Base-by-base conservation (phyloP, 768 basidiomycete genomes). In the Mycena metata region DNA sequence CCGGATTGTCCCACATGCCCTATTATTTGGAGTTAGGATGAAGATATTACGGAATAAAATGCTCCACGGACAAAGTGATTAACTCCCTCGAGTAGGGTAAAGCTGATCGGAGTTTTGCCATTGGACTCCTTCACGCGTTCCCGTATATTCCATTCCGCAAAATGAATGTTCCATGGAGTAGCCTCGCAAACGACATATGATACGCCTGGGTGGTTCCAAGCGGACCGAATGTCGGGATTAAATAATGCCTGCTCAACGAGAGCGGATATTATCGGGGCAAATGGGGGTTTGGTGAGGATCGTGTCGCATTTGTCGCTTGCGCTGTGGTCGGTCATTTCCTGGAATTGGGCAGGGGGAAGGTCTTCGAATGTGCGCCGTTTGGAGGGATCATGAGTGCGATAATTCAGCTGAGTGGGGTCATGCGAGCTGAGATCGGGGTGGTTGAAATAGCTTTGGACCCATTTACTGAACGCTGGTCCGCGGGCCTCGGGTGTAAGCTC, bases 381-480 rank as follows among this genome's bases (percentile, higher is more conserved):
- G 11, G 49, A 50, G 5, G 49, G 47, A 60, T 43, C 56, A 6
- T 63, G 30, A 19, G 15, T 51, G 46, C 55, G 66, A 46, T 51
- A 64, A 17, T 60, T 45, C 12, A 64, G 23, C 41, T 54, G 54
- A 0, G 42, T 24, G 7, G 30, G 45, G 26, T 67, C 62, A 26
- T 41, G 60, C 8, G 41, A 56, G 19, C 64, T 35, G 7, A 67
- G 30, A 24, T 64, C 54, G 41, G 39, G 49, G 52, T 72, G 69
- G 9, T 26, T 30, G 50, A 67, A 72, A 46, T 67, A 72, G 23
- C 56, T 45, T 13, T 33, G 17, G 13, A 67, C 57, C 68, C 69
- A 72, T 46, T 36, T 55, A 3, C 41, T 57, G 45, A 72, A 72
- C 8, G 58, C 59, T 0, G 24, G 52, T 17, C 59, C 69, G 10